Conservation (phyloP, 1,284 basidiomycete genomes). For the Trametes hirsuta region DNA sequence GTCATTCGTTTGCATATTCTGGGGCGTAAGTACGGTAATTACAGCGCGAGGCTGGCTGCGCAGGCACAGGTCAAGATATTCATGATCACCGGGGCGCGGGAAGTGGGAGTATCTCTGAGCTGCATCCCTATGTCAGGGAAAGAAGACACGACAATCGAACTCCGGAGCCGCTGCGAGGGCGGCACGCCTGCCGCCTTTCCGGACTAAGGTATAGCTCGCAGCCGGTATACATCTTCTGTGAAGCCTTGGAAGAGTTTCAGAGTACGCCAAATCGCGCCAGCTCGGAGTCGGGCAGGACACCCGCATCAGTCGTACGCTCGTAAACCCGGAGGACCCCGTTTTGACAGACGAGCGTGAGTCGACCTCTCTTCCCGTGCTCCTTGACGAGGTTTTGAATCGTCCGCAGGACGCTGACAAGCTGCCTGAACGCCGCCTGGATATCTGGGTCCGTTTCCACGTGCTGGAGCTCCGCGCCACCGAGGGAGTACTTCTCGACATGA, state of each 20-base stretch:
- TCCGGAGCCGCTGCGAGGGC: no score
- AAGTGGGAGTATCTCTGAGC: no score
- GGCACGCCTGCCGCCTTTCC: no score
- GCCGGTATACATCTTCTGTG: background rate
- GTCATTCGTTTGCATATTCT: background rate
- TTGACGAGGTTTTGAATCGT: conserved; percentile 47
- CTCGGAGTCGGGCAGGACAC: conserved; percentile 45
- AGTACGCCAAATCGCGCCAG: conserved; percentile 38
- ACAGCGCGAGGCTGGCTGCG: no score
- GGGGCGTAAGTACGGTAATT: background rate
- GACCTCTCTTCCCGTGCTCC: conserved; percentile 44
- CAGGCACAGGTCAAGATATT: no score
- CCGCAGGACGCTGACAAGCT: conserved; percentile 43
- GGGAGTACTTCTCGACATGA: conserved; percentile 42
- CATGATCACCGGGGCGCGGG: no score
- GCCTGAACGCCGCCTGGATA: conserved; percentile 40
- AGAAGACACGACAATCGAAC: no score
- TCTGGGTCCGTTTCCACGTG: conserved; percentile 32
- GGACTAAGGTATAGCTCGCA: no score
- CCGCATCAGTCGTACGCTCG: conserved; percentile 40
- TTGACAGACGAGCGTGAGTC: conserved; percentile 50
- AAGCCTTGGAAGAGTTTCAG: background rate
- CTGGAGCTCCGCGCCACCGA: conserved; percentile 40
- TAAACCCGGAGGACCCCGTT: conserved; percentile 46
- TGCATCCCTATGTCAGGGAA: no score